These are phyloP conservation scores for Lipomyces yamanashiensis DNA, from an alignment of 805 yeast genomes.

Conservation along the genomic window DNA sequence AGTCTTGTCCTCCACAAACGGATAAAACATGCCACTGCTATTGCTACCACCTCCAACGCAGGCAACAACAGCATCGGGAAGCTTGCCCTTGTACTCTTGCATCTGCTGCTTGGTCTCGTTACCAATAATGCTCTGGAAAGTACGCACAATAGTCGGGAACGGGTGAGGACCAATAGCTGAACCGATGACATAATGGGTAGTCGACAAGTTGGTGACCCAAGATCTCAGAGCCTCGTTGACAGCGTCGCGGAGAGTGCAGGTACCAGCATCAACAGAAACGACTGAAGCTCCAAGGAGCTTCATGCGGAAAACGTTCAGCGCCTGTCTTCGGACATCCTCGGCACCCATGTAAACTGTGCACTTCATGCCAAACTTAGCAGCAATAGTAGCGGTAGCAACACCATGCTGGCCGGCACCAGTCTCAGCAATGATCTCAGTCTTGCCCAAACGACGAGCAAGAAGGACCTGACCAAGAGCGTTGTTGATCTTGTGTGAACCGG, in stretches of 20 bases:
- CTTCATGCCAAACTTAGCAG: slow-evolving; percentile 73
- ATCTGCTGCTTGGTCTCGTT: slow-evolving; percentile 92
- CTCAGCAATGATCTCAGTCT: slow-evolving; percentile 53
- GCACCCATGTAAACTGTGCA: slow-evolving; percentile 99
- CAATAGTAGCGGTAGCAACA: slow-evolving; percentile 57
- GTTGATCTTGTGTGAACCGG: slow-evolving; percentile 55
- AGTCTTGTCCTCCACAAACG: slow-evolving; percentile 78
- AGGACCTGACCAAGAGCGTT: slow-evolving; percentile 54
- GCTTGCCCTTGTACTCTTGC: slow-evolving; percentile 74
- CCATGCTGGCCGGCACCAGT: slow-evolving; percentile 60
- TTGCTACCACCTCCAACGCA: slow-evolving; percentile 99
- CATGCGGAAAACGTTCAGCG: slow-evolving; percentile 97
- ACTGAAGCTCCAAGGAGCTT: slow-evolving; percentile 94
- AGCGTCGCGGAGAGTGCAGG: slow-evolving; percentile 95
- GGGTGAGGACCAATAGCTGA: slow-evolving; percentile 99
- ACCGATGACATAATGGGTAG: slow-evolving; percentile 95
- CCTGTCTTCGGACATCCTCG: slow-evolving; percentile 98
- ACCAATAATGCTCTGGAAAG: slow-evolving; percentile 98
- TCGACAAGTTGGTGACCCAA: slow-evolving; percentile 87
- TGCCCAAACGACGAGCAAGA: slow-evolving; percentile 53
- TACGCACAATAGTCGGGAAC: slow-evolving; percentile 95
- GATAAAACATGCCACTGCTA: slow-evolving; percentile 93
- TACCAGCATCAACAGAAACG: slow-evolving; percentile 90
- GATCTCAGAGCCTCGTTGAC: slow-evolving; percentile 94
- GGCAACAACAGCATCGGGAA: slow-evolving; percentile 94